Conservation (phyloP, 371 early-diverging fungal genomes). For the Apophysomyces sp. region DNA sequence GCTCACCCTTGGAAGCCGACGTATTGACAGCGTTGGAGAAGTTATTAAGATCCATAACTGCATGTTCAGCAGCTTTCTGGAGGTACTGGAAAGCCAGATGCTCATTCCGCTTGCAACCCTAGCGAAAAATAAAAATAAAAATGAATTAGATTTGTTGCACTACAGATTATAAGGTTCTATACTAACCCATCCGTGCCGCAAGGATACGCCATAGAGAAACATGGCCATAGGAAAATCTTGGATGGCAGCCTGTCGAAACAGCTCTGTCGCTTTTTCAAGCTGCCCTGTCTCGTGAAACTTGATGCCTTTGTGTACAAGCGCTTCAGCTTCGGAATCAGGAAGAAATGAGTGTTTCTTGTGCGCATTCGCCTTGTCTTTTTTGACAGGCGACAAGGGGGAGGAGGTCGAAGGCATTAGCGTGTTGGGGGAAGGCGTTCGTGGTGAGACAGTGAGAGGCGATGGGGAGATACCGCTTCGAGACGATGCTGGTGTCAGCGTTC, state of each 20-base stretch:
- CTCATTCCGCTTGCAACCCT: constrained; percentile 70
- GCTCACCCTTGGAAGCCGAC: constrained; percentile 35
- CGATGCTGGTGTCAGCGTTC: constrained; percentile 7
- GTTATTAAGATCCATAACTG: constrained; percentile 62
- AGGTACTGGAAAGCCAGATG: constrained; percentile 70
- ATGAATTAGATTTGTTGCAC: neutral
- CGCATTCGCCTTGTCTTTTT: neutral
- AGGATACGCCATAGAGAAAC: constrained; percentile 73
- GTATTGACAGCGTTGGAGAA: constrained; percentile 25
- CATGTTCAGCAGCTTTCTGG: constrained; percentile 78
- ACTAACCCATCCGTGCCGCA: constrained; percentile 74
- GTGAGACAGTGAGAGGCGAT: constrained; percentile 5
- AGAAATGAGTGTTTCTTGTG: neutral
- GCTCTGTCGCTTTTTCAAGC: constrained; percentile 65
- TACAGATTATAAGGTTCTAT: neutral
- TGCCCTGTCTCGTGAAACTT: constrained; percentile 67
- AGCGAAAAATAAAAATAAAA: neutral
- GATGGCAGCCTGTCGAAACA: constrained; percentile 68
- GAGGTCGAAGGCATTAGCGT: constrained; percentile 11
- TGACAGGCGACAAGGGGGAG: constrained; percentile 4
- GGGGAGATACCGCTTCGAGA: neutral
- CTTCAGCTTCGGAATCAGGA: constrained; percentile 11
- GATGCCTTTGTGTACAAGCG: constrained; percentile 32
- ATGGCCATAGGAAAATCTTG: constrained; percentile 66
- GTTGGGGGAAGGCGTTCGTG: constrained; percentile 21